Conservation (phyloP, 306 rosid species). For the Pterocarpus santalinus region DNA sequence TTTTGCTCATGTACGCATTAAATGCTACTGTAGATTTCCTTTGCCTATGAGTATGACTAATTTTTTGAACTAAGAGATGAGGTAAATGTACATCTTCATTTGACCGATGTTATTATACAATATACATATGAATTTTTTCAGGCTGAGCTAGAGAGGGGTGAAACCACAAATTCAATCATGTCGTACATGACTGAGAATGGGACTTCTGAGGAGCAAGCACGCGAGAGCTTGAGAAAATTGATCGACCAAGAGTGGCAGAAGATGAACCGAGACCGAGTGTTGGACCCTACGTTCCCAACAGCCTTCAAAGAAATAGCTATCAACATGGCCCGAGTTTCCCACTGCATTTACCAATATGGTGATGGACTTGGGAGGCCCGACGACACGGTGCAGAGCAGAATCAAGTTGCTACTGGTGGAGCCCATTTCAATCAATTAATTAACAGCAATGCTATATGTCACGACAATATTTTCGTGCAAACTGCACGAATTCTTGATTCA, state of each 20-base stretch:
- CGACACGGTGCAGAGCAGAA: slow-evolving; percentile 15
- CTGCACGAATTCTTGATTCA: too few species aligned
- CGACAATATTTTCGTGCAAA: too few species aligned
- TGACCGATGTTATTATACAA: too few species aligned
- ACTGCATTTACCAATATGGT: slow-evolving; percentile 56
- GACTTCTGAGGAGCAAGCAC: slow-evolving; percentile 39
- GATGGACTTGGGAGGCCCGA: slow-evolving; percentile 59
- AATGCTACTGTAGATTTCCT: too few species aligned
- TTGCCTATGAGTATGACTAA: too few species aligned
- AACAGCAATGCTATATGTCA: too few species aligned
- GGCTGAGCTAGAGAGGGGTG: slow-evolving; percentile 61
- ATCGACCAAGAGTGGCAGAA: slow-evolving; percentile 54
- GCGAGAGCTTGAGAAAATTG: slow-evolving; percentile 23
- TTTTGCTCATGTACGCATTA: too few species aligned
- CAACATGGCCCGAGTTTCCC: slow-evolving; percentile 52
- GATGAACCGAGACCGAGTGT: slow-evolving; percentile 43
- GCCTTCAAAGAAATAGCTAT: slow-evolving; percentile 38
- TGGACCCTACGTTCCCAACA: slow-evolving; percentile 27
- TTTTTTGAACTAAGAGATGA: too few species aligned
- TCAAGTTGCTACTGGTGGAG: slow-evolving; percentile 41
- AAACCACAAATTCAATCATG: slow-evolving; percentile 50
- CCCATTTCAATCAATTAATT: slow-evolving; percentile 31
- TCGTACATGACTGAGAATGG: slow-evolving; percentile 41
- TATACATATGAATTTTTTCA: background rate
- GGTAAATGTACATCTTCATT: too few species aligned